phyloP scores from a whole-genome alignment of 2,329 filamentous ascomycete species.

The Fusarium gaditjirri region DNA sequence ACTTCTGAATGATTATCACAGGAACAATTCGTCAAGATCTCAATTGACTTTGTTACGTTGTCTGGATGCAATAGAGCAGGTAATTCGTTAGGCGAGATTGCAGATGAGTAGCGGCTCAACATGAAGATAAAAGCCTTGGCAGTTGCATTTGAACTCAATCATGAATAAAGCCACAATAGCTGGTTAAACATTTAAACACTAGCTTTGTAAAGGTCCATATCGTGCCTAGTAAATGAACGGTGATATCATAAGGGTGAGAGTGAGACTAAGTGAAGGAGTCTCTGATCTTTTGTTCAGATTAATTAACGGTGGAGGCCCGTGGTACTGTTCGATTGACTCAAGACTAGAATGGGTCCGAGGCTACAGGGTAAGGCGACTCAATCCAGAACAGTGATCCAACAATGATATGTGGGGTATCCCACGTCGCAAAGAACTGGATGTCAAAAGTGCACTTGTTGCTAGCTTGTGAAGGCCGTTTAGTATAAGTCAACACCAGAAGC shows the following conservation, averaged over 20 bases:
- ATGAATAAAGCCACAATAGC: accelerated
- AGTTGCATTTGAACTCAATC: too few relatives aligned
- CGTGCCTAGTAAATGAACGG: accelerated
- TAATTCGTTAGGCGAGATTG: conserved; percentile 24
- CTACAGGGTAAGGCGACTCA: background rate
- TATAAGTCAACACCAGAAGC: too few relatives aligned
- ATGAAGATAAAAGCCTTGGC: background rate
- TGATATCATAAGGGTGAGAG: background rate
- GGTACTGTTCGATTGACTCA: background rate
- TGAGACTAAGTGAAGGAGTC: background rate
- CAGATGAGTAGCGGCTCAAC: background rate
- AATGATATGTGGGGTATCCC: background rate
- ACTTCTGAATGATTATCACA: background rate
- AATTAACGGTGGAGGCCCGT: background rate
- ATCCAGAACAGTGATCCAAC: background rate
- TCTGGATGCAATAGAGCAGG: background rate
- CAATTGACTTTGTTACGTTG: background rate
- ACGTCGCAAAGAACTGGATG: too few relatives aligned
- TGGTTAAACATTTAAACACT: accelerated
- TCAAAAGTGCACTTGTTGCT: too few relatives aligned
- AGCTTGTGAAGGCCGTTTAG: too few relatives aligned
- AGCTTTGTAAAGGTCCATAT: too few relatives aligned
- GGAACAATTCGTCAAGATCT: background rate
- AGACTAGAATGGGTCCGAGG: too few relatives aligned
- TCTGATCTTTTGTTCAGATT: background rate